These are phyloP conservation scores for Starmerella stigmatis DNA, from an alignment of 805 yeast genomes.

Conservation along the genomic window DNA sequence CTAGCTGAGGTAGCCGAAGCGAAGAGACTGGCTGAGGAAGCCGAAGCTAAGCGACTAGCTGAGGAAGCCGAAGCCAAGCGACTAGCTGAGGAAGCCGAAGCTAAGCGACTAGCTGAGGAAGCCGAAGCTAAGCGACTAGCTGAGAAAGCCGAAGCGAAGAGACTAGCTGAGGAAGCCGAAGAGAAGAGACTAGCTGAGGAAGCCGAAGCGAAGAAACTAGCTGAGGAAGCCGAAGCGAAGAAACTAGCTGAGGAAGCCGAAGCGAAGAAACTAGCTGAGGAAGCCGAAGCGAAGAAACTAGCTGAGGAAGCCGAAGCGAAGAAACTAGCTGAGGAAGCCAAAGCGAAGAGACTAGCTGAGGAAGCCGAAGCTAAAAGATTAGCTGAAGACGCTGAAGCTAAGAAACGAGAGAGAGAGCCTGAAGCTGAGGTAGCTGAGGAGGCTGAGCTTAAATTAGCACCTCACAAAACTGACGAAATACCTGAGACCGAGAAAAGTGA, in stretches of 20 bases:
- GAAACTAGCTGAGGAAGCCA: conserved; percentile 14
- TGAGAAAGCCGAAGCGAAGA: not conserved
- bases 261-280: conserved; percentile 6
- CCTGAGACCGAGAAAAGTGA: conserved; percentile 1
- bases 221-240: conserved; percentile 1
- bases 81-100: not conserved
- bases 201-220: not conserved
- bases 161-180: not conserved
- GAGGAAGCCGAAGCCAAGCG: not conserved
- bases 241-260: not conserved
- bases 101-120: not conserved
- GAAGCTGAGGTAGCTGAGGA: too few species aligned
- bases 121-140: not conserved
- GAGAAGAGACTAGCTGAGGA: not conserved
- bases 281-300: conserved; percentile 18
- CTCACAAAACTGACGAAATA: not conserved
- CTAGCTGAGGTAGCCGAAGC: not conserved
- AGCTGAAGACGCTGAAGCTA: too few species aligned
- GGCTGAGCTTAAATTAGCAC: not conserved
- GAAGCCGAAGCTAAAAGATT: not conserved
- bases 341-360: conserved; percentile 2
- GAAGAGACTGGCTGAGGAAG: not conserved
- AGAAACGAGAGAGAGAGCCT: too few species aligned
- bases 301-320: conserved; percentile 13
- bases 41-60: not conserved